Evolutionary conservation across 148 eudicot genomes (phyloP).

Genomic region (Euryodendron excelsum): DNA sequence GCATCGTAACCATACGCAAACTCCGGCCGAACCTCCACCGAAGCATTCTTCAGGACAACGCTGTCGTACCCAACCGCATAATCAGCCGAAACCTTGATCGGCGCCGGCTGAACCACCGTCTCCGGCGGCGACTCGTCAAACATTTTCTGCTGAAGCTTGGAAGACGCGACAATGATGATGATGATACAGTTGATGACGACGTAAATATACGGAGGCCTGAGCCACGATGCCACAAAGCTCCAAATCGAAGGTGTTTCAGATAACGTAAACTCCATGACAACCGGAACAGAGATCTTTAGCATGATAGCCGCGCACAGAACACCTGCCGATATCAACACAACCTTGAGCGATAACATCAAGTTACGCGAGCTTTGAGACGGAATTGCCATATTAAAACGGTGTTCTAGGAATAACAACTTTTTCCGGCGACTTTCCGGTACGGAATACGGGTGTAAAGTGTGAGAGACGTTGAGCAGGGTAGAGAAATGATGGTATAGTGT

Average conservation of each 20-base stretch:
- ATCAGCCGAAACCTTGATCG: constrained; percentile 2
- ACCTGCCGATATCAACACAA: constrained; percentile 38
- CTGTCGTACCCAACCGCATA: constrained; percentile 17
- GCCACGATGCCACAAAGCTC: constrained; percentile 44
- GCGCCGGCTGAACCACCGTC: constrained; percentile 8
- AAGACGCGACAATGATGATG: constrained; percentile 70
- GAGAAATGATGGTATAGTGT: background rate
- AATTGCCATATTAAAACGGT: constrained; percentile 4
- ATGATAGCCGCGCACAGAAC: constrained; percentile 44
- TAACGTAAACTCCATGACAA: constrained; percentile 28
- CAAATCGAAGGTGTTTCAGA: constrained; percentile 43
- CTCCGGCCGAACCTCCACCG: constrained; percentile 17
- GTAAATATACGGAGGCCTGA: constrained; percentile 66
- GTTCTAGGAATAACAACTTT: background rate
- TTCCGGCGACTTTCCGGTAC: background rate
- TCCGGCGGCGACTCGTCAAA: constrained; percentile 9
- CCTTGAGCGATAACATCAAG: constrained; percentile 33
- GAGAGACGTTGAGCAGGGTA: background rate
- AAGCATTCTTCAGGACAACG: constrained; percentile 3
- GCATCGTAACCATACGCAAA: constrained; percentile 26
- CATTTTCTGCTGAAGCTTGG: constrained; percentile 48
- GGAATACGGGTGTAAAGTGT: background rate
- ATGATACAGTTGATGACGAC: constrained; percentile 76
- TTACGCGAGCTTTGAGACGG: constrained; percentile 1
- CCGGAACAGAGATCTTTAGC: constrained; percentile 43